Conservation (phyloP, 148 eudicot species). For the Silene uniflora region DNA sequence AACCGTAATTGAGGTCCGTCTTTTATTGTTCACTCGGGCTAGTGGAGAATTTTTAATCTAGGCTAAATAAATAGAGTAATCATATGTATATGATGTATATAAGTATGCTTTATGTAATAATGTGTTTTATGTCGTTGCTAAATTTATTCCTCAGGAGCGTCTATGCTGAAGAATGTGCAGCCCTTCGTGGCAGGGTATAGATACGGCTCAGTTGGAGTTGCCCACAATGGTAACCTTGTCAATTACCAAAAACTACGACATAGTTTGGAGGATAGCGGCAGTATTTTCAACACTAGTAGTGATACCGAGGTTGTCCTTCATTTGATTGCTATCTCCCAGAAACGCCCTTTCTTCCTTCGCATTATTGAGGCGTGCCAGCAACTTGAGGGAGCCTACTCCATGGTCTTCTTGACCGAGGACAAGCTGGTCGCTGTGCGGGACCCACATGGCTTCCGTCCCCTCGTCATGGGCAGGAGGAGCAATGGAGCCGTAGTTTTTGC, state of each 20-base stretch:
- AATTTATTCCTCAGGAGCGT: slow-evolving; percentile 23
- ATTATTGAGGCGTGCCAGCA: slow-evolving; percentile 51
- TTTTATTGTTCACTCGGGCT: too few relatives aligned
- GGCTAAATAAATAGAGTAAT: too few relatives aligned
- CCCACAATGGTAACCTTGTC: slow-evolving; percentile 84
- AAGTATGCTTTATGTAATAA: too few relatives aligned
- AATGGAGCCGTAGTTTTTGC: slow-evolving; percentile 89
- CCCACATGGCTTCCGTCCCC: slow-evolving; percentile 80
- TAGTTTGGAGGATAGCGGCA: slow-evolving; percentile 55
- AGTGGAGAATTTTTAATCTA: too few relatives aligned
- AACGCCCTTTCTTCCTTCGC: slow-evolving; percentile 44
- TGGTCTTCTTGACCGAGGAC: slow-evolving; percentile 79
- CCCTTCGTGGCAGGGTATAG: slow-evolving; percentile 73
- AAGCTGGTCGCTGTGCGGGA: slow-evolving; percentile 82
- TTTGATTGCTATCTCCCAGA: slow-evolving; percentile 56
- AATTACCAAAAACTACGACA: slow-evolving; percentile 52
- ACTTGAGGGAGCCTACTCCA: slow-evolving; percentile 73
- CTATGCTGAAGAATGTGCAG: slow-evolving; percentile 78
- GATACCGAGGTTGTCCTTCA: slow-evolving; percentile 87
- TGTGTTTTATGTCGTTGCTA: too few relatives aligned
- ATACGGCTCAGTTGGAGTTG: slow-evolving; percentile 71
- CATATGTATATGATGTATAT: too few relatives aligned
- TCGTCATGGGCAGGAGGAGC: slow-evolving; percentile 84
- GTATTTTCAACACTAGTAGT: slow-evolving; percentile 67
- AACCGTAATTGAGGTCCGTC: too few relatives aligned